Conservation (phyloP, 2,329 filamentous ascomycete species). For the Sporothrix inflata region DNA sequence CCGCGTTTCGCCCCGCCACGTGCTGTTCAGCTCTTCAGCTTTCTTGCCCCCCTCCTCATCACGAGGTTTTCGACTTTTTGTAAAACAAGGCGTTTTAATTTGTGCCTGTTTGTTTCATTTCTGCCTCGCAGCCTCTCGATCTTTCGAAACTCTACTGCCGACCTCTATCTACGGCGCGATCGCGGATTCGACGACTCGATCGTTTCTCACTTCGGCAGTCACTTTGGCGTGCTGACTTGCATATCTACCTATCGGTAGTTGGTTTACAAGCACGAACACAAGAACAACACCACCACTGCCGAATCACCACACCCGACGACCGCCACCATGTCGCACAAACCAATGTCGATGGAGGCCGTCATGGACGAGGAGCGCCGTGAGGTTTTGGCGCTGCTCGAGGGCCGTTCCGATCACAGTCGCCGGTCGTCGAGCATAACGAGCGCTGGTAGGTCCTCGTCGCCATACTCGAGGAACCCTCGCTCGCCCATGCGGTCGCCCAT, state of each 20-base stretch:
- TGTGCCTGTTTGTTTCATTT: neutral
- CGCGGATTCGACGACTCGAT: neutral
- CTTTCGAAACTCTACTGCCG: neutral
- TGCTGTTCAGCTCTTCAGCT: conserved; percentile 25
- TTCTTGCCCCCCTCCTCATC: neutral
- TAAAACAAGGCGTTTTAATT: neutral
- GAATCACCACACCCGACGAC: neutral
- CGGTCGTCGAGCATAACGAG: conserved; percentile 39
- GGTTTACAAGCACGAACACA: neutral
- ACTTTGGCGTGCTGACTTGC: neutral
- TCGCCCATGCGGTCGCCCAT: conserved; percentile 71
- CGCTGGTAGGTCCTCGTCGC: conserved; percentile 54
- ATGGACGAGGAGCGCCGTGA: conserved; percentile 77
- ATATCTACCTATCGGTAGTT: neutral
- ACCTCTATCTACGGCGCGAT: neutral
- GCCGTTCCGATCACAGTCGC: conserved; percentile 38
- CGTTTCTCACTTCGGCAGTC: neutral
- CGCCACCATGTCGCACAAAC: conserved; percentile 43
- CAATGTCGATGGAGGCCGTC: conserved; percentile 76
- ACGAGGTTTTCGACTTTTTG: neutral
- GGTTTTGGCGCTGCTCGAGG: conserved; percentile 70
- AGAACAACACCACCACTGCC: neutral
- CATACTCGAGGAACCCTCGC: conserved; percentile 56
- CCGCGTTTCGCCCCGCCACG: conserved; percentile 28
- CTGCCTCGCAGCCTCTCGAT: neutral